Base-by-base conservation (phyloP, 345 rosid species). In the Kandelia obovata region DNA sequence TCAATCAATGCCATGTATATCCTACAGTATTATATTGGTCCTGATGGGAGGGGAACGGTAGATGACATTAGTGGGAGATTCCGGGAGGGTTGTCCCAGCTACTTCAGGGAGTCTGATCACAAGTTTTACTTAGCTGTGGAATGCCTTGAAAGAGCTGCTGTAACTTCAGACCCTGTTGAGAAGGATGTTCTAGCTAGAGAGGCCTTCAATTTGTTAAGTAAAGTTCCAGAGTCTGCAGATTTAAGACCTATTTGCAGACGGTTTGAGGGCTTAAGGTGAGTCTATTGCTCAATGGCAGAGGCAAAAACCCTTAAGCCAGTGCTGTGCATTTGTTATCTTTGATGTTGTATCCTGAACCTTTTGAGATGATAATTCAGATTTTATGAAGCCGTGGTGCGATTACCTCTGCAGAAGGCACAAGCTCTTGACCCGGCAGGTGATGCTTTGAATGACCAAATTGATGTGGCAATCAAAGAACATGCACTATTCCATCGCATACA, bases 121-220 rank as follows among this genome's bases (percentile, higher is more conserved):
- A 92, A 95, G 82, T 92, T 95, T 77, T 95, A 87, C 85, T 85
- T 95, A 78, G 99, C 97, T 62, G 99, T 95, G 78, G 98, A 95
- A 81, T 87, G 87, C 75, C 98, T 95, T 59, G 96, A 90, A 80
- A 87, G 85, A 84, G 99, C 99, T 76, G 87, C 91, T 68, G 61
- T 72, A 78, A 74, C 91, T 68, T 67, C 81, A 30, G 90, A 88
- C 68, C 77, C 82, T 70, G 82, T 74, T 66, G 96, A 90, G 83
- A 95, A 88, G 83, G 92, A 81, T 76, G 88, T 80, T 78, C 94
- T 95, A 75, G 98, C 94, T 64, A 85, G 87, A 76, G 96, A 90
- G 79, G 98, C 98, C 69, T 92, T 90, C 77, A 82, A 81, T 77
- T 83, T 82, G 79, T 81, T 95, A 71, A 88, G 96, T 68, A 90